phyloP scores from a whole-genome alignment of 805 yeast genomes.

The Saccharomycopsis malanga region DNA sequence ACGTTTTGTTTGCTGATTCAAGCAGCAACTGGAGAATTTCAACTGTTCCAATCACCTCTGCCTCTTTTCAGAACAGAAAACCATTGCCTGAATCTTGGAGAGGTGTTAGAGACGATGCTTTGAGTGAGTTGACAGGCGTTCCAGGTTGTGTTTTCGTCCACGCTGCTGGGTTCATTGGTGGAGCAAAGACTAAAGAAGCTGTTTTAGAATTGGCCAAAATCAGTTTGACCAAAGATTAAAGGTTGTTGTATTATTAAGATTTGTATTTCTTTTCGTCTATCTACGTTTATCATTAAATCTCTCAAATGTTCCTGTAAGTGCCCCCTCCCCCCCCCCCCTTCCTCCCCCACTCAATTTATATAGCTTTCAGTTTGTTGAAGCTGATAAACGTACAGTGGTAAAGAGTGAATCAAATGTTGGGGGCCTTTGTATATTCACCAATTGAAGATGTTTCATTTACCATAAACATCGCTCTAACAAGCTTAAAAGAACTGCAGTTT shows the following conservation, averaged over 20 bases:
- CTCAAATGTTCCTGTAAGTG: too few species aligned
- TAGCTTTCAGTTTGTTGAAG: too few species aligned
- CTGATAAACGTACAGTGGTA: too few species aligned
- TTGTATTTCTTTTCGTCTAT: neutral
- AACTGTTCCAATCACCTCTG: constrained; percentile 76
- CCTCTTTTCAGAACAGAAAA: constrained; percentile 77
- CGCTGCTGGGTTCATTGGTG: constrained; percentile 97
- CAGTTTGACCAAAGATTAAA: neutral
- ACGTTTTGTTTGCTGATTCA: constrained; percentile 77
- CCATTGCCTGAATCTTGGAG: constrained; percentile 89
- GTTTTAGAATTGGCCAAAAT: constrained; percentile 63
- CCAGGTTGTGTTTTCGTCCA: constrained; percentile 87
- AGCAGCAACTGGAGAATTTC: constrained; percentile 75
- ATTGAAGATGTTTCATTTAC: too few species aligned
- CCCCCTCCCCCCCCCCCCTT: too few species aligned
- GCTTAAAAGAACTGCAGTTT: too few species aligned
- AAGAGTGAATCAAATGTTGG: too few species aligned
- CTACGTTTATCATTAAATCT: too few species aligned
- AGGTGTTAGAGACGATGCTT: constrained; percentile 87
- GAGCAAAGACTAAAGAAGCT: constrained; percentile 73
- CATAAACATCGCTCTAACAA: too few species aligned
- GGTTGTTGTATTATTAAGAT: neutral
- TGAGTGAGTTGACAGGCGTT: constrained; percentile 69
- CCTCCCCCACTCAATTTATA: too few species aligned
- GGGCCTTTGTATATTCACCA: too few species aligned